Evolutionary conservation across 106 monocot species (phyloP).

Genomic region (Phalaenopsis aphrodite): DNA sequence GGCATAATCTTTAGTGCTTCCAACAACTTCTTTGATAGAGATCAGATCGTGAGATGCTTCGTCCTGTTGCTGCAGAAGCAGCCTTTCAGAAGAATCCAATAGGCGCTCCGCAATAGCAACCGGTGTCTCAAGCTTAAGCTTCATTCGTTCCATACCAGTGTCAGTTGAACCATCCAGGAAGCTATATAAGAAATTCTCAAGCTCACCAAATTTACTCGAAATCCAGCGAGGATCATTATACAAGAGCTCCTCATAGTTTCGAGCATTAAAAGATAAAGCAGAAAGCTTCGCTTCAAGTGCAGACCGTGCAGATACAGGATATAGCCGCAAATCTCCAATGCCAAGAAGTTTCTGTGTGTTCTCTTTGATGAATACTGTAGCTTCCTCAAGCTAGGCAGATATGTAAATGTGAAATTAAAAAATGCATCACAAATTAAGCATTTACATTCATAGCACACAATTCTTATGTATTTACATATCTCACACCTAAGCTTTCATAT

Average conservation of each 20-base stretch:
- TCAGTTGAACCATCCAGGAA: conserved; percentile 88
- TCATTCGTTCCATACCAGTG: conserved; percentile 78
- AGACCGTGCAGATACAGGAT: conserved; percentile 83
- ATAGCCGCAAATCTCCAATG: conserved; percentile 51
- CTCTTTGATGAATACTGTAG: conserved; percentile 53
- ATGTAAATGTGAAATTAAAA: conserved; percentile 1
- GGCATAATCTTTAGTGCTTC: conserved; percentile 41
- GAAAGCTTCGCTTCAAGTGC: conserved; percentile 81
- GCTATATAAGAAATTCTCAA: conserved; percentile 70
- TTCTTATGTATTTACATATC: too few species aligned
- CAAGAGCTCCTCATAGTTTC: conserved; percentile 26
- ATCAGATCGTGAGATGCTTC: conserved; percentile 42
- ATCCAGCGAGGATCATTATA: conserved; percentile 58
- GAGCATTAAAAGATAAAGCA: conserved; percentile 18
- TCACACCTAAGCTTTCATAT: too few species aligned
- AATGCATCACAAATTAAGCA: too few species aligned
- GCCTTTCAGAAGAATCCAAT: conserved; percentile 46
- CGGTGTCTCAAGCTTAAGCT: conserved; percentile 83
- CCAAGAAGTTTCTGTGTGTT: conserved; percentile 66
- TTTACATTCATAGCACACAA: too few species aligned
- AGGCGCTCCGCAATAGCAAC: conserved; percentile 75
- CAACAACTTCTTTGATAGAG: conserved; percentile 50
- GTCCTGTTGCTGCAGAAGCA: conserved; percentile 55
- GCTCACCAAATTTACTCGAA: conserved; percentile 68
- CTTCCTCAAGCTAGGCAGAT: conserved; percentile 74